phyloP scores from a whole-genome alignment of 2,329 filamentous ascomycete genomes.

The Fusarium burgessii region DNA sequence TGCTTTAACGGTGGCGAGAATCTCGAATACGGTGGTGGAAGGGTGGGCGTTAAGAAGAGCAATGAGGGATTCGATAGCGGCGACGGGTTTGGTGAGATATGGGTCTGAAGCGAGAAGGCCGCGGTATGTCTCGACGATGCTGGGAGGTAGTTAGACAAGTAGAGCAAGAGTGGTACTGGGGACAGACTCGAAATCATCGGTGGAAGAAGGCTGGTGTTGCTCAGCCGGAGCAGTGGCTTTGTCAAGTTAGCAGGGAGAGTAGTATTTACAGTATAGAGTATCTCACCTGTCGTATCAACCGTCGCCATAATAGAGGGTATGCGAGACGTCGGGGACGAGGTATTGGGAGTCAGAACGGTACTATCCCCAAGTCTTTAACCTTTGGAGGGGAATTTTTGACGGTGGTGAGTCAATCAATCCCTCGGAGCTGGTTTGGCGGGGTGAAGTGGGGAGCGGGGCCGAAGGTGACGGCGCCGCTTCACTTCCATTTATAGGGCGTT shows the following conservation, averaged over 20 bases:
- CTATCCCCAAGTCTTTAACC: slow-evolving; percentile 34
- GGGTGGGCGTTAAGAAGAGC: slow-evolving; percentile 83
- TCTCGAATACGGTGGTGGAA: slow-evolving; percentile 92
- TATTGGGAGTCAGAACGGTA: slow-evolving; percentile 20
- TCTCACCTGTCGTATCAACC: slow-evolving; percentile 33
- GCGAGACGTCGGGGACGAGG: background rate
- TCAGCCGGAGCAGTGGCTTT: slow-evolving; percentile 33
- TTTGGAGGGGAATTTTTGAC: slow-evolving; percentile 42
- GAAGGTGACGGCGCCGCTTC: slow-evolving; percentile 18
- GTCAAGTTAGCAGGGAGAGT: background rate
- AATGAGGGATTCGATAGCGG: slow-evolving; percentile 92
- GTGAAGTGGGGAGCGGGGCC: slow-evolving; percentile 41
- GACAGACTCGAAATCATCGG: slow-evolving; percentile 47
- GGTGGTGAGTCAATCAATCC: slow-evolving; percentile 38
- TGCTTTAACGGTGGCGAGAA: slow-evolving; percentile 83
- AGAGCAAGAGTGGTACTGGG: background rate
- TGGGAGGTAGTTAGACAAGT: slow-evolving; percentile 39
- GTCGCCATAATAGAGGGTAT: slow-evolving; percentile 32
- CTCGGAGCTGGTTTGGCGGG: slow-evolving; percentile 39
- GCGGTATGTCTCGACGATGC: slow-evolving; percentile 68
- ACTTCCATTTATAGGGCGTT: background rate
- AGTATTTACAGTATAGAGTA: background rate
- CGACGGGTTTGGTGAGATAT: slow-evolving; percentile 94
- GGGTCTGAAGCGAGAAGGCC: slow-evolving; percentile 73
- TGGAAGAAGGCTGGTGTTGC: slow-evolving; percentile 37